Conservation (phyloP, 352 stramenopile species). For the Pythium vanterpoolii region DNA sequence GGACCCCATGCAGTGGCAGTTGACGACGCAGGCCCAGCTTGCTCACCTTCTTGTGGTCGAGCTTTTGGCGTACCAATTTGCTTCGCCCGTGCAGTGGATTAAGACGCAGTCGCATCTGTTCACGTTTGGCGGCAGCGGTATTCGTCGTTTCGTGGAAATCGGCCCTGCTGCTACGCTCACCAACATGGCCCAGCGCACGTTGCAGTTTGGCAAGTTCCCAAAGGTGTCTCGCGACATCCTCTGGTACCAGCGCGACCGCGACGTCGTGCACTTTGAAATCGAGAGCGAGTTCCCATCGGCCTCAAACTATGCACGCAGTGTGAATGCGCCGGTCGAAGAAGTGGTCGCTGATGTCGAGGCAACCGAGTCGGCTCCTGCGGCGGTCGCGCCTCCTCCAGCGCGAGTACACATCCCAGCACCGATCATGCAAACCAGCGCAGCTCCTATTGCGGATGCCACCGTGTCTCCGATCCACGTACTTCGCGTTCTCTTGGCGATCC, state of each 20-base stretch:
- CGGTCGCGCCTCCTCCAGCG: slow-evolving; percentile 25
- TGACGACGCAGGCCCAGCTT: slow-evolving; percentile 63
- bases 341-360: slow-evolving; percentile 4
- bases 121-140: slow-evolving; percentile 38
- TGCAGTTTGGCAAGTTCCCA: slow-evolving; percentile 66
- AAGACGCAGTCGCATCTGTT: slow-evolving; percentile 83
- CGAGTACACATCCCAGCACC: slow-evolving; percentile 25
- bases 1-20: slow-evolving; percentile 66
- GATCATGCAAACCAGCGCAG: slow-evolving; percentile 23
- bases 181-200: slow-evolving; percentile 79
- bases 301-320: slow-evolving; percentile 51
- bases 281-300: slow-evolving; percentile 63
- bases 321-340: slow-evolving; percentile 22
- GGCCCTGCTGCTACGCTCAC: slow-evolving; percentile 76
- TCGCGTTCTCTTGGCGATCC: slow-evolving; percentile 68
- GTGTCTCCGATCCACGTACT: slow-evolving; percentile 66
- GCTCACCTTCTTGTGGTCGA: slow-evolving; percentile 80
- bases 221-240: slow-evolving; percentile 59
- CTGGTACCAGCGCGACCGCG: slow-evolving; percentile 83
- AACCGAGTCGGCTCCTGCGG: slow-evolving; percentile 14
- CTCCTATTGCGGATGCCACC: slow-evolving; percentile 49
- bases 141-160: slow-evolving; percentile 82
- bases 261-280: slow-evolving; percentile 76
- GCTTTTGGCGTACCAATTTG: slow-evolving; percentile 87
- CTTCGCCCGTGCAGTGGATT: slow-evolving; percentile 88